phyloP scores from a whole-genome alignment of 345 rosid genomes.

The Aurinia saxatilis region DNA sequence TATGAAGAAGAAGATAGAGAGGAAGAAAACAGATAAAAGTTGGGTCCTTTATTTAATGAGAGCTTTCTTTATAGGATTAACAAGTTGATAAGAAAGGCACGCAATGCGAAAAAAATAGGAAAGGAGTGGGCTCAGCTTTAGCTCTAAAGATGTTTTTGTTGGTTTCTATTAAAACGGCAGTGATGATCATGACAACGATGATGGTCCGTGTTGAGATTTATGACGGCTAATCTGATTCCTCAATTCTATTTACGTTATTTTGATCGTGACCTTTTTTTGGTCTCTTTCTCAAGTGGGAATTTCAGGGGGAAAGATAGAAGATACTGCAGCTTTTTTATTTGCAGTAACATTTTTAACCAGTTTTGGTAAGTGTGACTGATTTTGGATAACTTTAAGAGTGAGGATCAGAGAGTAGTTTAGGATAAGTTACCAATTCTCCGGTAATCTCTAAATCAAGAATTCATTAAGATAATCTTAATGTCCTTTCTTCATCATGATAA shows the following conservation, averaged over 20 bases:
- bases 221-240: slow-evolving; percentile 1
- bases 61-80: slow-evolving; percentile 11
- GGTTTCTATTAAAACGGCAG: slow-evolving; percentile 8
- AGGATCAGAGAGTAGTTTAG: too few species aligned
- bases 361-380: neutral
- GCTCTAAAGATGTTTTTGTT: slow-evolving; percentile 7
- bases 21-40: neutral
- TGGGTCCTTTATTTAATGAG: slow-evolving; percentile 18
- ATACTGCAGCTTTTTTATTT: neutral
- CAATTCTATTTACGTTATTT: neutral
- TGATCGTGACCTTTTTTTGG: neutral
- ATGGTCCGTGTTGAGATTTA: slow-evolving; percentile 3
- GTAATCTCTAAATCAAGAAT: neutral
- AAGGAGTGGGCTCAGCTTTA: slow-evolving; percentile 17
- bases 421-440: neutral
- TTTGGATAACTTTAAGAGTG: too few species aligned
- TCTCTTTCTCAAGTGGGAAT: neutral
- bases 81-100: slow-evolving; percentile 29
- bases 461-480: neutral
- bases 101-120: slow-evolving; percentile 19
- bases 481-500: neutral
- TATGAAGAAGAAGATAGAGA: slow-evolving; percentile 29
- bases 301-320: neutral
- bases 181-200: slow-evolving; percentile 18
- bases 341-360: neutral